Percentiles rank a stretch among this genome's conserved stretches.
phyloP scores from a whole-genome alignment of 768 basidiomycete species.

The Calocera cornea region DNA sequence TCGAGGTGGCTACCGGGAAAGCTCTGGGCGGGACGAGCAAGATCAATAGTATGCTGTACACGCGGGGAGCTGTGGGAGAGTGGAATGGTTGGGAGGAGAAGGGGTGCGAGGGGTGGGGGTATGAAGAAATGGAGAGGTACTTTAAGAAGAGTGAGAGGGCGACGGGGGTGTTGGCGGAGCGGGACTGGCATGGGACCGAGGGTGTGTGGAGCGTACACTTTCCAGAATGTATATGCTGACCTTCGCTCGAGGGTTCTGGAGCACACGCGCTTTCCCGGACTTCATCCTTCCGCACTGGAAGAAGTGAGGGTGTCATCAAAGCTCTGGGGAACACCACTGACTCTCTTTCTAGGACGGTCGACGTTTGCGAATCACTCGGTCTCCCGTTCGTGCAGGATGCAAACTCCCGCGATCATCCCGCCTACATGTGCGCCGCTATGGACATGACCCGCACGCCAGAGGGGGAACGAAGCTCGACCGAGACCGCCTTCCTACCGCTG shows the following conservation, averaged over 20 bases:
- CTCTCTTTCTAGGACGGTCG: not conserved
- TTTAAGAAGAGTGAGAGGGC: slow-evolving; percentile 25
- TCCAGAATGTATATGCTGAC: not conserved
- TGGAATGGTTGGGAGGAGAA: slow-evolving; percentile 23
- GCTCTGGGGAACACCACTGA: not conserved
- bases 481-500: not conserved
- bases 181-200: not conserved
- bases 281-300: not conserved
- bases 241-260: not conserved
- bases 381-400: not conserved
- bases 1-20: slow-evolving; percentile 18
- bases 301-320: not conserved
- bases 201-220: not conserved
- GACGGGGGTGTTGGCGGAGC: not conserved
- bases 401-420: not conserved
- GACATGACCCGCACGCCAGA: not conserved
- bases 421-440: not conserved
- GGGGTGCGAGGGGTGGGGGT: slow-evolving; percentile 27
- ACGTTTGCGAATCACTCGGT: not conserved
- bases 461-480: not conserved
- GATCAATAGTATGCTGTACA: slow-evolving; percentile 16
- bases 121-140: slow-evolving; percentile 24
- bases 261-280: not conserved
- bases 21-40: slow-evolving; percentile 14
- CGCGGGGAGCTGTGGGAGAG: slow-evolving; percentile 22